Percentiles rank a stretch among this genome's conserved stretches.
These are phyloP conservation scores for Blastobotrys peoriensis DNA, from an alignment of 805 yeast species.

Conservation along the genomic window DNA sequence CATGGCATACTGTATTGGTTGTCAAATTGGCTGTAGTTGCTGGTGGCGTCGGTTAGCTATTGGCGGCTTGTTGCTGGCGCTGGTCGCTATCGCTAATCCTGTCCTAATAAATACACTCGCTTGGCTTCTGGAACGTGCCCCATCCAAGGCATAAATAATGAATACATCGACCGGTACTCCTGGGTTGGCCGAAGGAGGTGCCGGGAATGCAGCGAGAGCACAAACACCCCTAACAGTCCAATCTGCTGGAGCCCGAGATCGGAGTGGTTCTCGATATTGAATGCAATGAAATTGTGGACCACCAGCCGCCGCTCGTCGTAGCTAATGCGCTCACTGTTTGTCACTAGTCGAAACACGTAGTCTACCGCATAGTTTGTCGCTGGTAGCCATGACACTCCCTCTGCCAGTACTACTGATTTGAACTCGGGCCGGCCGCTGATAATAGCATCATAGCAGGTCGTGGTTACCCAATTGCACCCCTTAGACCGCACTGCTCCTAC, in stretches of 20 bases:
- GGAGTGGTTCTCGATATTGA: slow-evolving; percentile 10
- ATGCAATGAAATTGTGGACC: slow-evolving; percentile 18
- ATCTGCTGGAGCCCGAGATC: not conserved
- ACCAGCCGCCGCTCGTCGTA: slow-evolving; percentile 12
- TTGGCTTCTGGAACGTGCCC: slow-evolving; percentile 18
- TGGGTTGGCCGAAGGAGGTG: slow-evolving; percentile 11
- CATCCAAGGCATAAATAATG: slow-evolving; percentile 18
- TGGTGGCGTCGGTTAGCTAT: too few relatives aligned
- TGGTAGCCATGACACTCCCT: not conserved
- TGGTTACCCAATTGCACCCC: not conserved
- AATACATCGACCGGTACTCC: slow-evolving; percentile 14
- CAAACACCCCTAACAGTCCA: slow-evolving; percentile 14
- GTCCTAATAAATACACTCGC: slow-evolving; percentile 15
- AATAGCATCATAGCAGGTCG: not conserved
- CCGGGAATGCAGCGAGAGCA: slow-evolving; percentile 13
- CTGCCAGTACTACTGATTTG: not conserved
- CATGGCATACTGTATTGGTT: too few relatives aligned
- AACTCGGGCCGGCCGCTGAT: not conserved
- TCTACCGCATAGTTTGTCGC: not conserved
- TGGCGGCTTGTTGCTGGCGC: too few relatives aligned
- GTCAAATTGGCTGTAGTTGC: too few relatives aligned
- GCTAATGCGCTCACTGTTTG: not conserved
- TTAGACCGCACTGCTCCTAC: not conserved
- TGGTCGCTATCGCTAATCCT: slow-evolving; percentile 10
- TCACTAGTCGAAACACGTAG: not conserved